Conservation (phyloP, 768 basidiomycete species). For the Podaxis rugospora region DNA sequence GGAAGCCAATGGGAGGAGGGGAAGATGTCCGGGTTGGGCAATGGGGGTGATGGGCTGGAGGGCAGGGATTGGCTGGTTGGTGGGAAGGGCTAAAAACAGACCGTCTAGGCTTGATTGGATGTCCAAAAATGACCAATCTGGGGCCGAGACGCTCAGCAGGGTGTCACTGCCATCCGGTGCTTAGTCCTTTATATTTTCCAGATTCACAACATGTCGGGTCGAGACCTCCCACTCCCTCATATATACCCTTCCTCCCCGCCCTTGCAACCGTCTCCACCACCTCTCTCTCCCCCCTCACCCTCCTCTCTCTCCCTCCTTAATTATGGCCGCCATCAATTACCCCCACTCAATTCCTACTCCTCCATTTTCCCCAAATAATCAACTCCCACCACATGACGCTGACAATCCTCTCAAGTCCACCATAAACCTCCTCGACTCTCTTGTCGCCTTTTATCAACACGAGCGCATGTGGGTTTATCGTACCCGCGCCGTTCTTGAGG, state of each 20-base stretch:
- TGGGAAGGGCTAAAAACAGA: background rate
- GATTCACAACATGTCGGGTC: slow-evolving; percentile 15
- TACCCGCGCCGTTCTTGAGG: slow-evolving; percentile 57
- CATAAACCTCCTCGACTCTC: slow-evolving; percentile 56
- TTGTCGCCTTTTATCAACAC: slow-evolving; percentile 64
- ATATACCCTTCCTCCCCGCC: slow-evolving; percentile 11
- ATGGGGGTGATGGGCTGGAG: background rate
- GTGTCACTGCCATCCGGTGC: background rate
- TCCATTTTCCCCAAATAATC: slow-evolving; percentile 30
- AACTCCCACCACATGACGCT: slow-evolving; percentile 17
- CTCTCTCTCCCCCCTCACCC: slow-evolving; percentile 12
- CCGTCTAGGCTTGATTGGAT: slow-evolving; percentile 15
- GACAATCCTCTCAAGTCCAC: slow-evolving; percentile 40
- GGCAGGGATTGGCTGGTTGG: background rate
- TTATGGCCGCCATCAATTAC: slow-evolving; percentile 22
- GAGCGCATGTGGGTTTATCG: slow-evolving; percentile 71
- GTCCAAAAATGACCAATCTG: background rate
- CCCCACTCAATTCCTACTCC: slow-evolving; percentile 29
- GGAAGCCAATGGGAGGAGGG: background rate
- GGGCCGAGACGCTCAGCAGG: slow-evolving; percentile 9
- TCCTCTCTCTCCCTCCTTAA: background rate
- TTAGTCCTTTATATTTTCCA: slow-evolving; percentile 12
- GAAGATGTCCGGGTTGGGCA: too few relatives aligned
- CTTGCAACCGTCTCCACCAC: background rate
- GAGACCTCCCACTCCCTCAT: slow-evolving; percentile 9